These are phyloP conservation scores for Suillus subalutaceus DNA, from an alignment of 768 basidiomycete genomes.

Conservation along the genomic window DNA sequence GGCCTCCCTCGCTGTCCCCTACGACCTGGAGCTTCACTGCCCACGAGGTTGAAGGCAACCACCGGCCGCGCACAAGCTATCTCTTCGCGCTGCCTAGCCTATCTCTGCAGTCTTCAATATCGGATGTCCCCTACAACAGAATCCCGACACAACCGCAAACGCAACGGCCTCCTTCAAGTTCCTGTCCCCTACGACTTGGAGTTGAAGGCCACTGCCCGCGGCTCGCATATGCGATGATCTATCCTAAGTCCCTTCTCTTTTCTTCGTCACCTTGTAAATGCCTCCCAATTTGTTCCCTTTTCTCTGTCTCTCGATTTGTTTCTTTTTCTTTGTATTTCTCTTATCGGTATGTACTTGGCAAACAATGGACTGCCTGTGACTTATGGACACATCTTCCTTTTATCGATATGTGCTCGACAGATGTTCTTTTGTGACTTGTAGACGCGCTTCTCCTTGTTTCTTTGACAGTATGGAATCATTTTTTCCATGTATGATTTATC, in stretches of 20 bases:
- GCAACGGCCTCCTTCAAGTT: background rate
- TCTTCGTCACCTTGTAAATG: background rate
- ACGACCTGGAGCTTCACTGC: slow-evolving; percentile 1
- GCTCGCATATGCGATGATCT: background rate
- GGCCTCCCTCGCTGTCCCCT: background rate
- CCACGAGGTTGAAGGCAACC: background rate
- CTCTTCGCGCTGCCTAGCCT: background rate
- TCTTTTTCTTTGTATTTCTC: background rate
- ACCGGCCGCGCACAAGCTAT: background rate
- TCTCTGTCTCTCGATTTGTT: no score
- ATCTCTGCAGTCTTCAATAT: background rate
- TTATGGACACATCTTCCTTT: background rate
- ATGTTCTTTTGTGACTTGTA: background rate
- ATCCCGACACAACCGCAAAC: background rate
- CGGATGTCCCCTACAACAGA: background rate
- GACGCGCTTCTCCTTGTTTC: no score
- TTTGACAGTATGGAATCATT: background rate
- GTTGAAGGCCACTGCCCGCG: background rate
- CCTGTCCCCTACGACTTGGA: background rate
- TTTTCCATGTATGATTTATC: background rate
- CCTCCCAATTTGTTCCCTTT: background rate
- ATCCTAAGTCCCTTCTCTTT: background rate
- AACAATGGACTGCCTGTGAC: background rate
- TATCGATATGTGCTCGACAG: background rate
- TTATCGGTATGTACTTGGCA: background rate